Base-by-base conservation (phyloP, 805 yeast genomes). In the Jamesozyma spencerorum region DNA sequence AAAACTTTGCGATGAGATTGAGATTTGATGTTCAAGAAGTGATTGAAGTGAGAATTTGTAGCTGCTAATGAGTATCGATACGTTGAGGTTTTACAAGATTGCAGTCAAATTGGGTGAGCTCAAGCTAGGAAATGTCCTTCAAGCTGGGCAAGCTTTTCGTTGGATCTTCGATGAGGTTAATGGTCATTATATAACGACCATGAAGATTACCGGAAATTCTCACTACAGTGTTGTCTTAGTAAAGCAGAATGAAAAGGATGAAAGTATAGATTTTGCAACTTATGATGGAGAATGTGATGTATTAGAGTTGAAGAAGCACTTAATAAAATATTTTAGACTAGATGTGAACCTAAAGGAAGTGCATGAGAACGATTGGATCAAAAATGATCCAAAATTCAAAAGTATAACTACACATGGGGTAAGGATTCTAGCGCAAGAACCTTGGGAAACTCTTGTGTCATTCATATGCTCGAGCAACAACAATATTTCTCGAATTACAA, bases 401-500 rank as follows among this genome's bases (percentile, higher is more conserved):
- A 61, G 58, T 37, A 57, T 55, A 39, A 39, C 64, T 4, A 47
- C 58, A 41, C 67, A 67, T 3, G 97, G 97, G 0, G 78, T 90
- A 15, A 65, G 98, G 24, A 85, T 90, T 47, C 69, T 92, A 20
- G 70, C 88, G 29, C 97, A 92, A 59, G 96, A 90, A 48, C 97
- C 98, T 0, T 92, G 97, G 97, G 98, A 92, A 50, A 86, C 90
- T 33, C 66, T 87, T 34, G 65, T 90, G 15, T 83, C 92, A 2
- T 92, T 90, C 48, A 92, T 92, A 10, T 92, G 97, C 63, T 85
- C 95, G 2, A 80, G 94, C n/a, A 92, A 92, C 60, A 92, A 92
- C 62, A 92, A 92, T 54, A 92, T 92, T 40, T 86, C 90, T 54
- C 70, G 98, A 29, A 92, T 92, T 35, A 82, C 95, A 2, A 81